These are phyloP conservation scores for Trichoderma sp. DNA, from an alignment of 2,329 filamentous ascomycete genomes.

Conservation along the genomic window DNA sequence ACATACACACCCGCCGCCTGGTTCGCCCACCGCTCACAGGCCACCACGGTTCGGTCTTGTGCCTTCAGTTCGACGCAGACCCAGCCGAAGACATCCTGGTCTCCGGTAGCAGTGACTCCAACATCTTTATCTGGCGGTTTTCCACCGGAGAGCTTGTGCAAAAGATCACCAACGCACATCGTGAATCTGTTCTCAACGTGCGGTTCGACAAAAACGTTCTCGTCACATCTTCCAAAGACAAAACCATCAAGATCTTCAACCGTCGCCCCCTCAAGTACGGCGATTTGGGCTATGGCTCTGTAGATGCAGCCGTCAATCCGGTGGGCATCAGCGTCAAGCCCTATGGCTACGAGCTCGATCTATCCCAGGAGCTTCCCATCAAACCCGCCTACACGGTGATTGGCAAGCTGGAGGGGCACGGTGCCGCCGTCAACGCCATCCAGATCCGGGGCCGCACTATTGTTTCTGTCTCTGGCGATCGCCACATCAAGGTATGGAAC, in stretches of 20 bases:
- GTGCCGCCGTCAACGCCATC: slow-evolving; percentile 92
- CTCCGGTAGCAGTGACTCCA: slow-evolving; percentile 89
- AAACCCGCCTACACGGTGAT: slow-evolving; percentile 73
- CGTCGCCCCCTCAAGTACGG: slow-evolving; percentile 65
- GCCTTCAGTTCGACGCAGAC: slow-evolving; percentile 89
- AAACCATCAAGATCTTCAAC: slow-evolving; percentile 95
- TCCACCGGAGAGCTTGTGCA: slow-evolving; percentile 84
- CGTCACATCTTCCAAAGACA: slow-evolving; percentile 97
- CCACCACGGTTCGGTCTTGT: slow-evolving; percentile 85
- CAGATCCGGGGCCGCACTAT: slow-evolving; percentile 84
- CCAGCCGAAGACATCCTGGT: slow-evolving; percentile 90
- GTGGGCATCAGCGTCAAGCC: slow-evolving; percentile 54
- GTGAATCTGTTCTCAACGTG: slow-evolving; percentile 90
- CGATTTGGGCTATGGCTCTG: slow-evolving; percentile 56
- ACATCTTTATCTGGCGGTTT: slow-evolving; percentile 89
- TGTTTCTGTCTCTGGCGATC: slow-evolving; percentile 92
- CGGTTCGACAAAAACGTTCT: slow-evolving; percentile 89
- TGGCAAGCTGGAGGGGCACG: slow-evolving; percentile 78
- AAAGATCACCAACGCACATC: slow-evolving; percentile 73
- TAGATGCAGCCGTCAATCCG: slow-evolving; percentile 49
- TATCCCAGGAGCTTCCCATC: slow-evolving; percentile 49
- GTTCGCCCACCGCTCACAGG: slow-evolving; percentile 71
- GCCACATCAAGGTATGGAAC: slow-evolving; percentile 93
- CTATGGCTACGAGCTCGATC: slow-evolving; percentile 56
- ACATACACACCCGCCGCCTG: slow-evolving; percentile 79